Base-by-base conservation (phyloP, 805 yeast genomes). In the Zygoascus ofunaensis region DNA sequence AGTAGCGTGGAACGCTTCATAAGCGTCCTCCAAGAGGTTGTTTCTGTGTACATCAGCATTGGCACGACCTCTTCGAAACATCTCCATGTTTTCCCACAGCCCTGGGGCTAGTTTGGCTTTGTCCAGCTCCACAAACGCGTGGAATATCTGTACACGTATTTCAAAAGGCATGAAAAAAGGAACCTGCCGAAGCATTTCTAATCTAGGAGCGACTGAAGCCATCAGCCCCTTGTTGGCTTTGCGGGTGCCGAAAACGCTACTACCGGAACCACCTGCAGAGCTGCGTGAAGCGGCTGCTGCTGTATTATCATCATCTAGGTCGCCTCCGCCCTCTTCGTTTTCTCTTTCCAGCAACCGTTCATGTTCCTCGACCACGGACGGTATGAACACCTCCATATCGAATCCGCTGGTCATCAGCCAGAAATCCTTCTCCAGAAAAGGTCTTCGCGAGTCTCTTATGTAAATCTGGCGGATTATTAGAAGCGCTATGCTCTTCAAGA, bases 151-250 rank as follows among this genome's bases (percentile, higher is more conserved):
- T 0, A 86, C 96, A 39, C 98, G 69, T 28, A 75, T 73, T 20
- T 73, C 71, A 60, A 90, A 90, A 0, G 85, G 77, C 4, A 90
- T 69, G 65, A 87, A 81, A 57, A 84, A 90, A 2, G 97, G 96
- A 2, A 80, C 65, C 41, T 76, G 72, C 1, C 73, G 67, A 38
- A 85, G 68, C 0, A 89, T 65, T 37, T 74, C 76, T 19, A 74
- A 50, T 48, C 62, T 43, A 1, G 66, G 63, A 4, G 47, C 49
- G 7, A 45, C 18, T 3, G 34, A 32, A 3, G 10, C 5, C 17
- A 17, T 17, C 7, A 10, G 28, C n/a, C 34, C 18, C 19, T 30
- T 28, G 3, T 26, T 28, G 37, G 33, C 30, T 17, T 24, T 30
- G 12, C 30, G 30, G 30, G 30, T 26, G n/a, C n/a, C n/a, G n/a